phyloP scores from a whole-genome alignment of 2,329 filamentous ascomycete genomes.

The Pseudogymnoascus sp. region DNA sequence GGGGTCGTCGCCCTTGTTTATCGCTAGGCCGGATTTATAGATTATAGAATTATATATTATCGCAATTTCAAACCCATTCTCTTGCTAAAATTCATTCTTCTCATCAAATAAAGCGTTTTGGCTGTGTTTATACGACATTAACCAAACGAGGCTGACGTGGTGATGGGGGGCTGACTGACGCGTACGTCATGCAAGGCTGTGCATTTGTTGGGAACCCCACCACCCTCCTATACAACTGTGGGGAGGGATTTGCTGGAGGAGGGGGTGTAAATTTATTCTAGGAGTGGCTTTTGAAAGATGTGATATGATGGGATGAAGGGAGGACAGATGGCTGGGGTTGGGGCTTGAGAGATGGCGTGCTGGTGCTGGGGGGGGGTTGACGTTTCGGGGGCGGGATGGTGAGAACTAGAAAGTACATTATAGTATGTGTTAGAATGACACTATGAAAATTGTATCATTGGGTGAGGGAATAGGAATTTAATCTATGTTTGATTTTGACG shows the following conservation, averaged over 20 bases:
- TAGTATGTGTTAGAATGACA: neutral
- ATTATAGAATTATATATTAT: neutral
- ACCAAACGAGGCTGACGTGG: neutral
- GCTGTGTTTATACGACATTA: neutral
- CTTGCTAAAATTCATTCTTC: neutral
- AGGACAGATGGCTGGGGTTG: neutral
- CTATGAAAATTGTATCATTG: neutral
- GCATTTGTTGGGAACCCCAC: neutral
- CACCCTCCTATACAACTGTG: neutral
- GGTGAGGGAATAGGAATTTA: neutral
- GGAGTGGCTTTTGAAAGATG: neutral
- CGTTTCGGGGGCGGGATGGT: neutral
- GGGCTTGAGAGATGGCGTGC: neutral
- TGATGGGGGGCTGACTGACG: neutral
- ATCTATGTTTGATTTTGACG: neutral
- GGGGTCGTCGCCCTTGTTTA: neutral
- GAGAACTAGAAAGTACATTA: neutral
- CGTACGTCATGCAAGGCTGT: conserved; percentile 4
- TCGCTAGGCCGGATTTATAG: neutral
- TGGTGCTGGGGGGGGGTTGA: neutral
- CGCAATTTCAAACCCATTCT: neutral
- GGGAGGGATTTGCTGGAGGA: neutral
- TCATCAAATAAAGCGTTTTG: neutral
- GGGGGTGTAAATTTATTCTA: neutral
- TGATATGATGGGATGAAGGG: neutral